phyloP scores from a whole-genome alignment of 305 asterid genomes.

The Fraxinus xanthoxyloides region DNA sequence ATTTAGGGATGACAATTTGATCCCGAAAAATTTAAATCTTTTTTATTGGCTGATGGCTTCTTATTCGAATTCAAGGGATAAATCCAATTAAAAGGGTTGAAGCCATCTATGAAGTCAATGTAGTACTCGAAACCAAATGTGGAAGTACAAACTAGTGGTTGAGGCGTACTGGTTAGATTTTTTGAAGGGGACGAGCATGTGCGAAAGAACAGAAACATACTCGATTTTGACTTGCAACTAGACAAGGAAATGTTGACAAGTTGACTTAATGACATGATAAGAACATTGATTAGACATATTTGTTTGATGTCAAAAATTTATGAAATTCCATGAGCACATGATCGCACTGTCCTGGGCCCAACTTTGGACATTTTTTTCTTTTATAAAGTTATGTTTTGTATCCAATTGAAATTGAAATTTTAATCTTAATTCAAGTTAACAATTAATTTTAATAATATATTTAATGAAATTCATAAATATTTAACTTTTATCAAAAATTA shows the following conservation, averaged over 20 bases:
- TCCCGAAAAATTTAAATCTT: not conserved
- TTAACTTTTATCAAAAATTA: no score
- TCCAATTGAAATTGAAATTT: no score
- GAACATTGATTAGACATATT: not conserved
- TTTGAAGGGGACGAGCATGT: not conserved
- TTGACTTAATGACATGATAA: not conserved
- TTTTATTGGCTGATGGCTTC: not conserved
- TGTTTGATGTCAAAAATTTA: not conserved
- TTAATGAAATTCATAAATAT: no score
- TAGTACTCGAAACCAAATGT: not conserved
- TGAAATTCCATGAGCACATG: not conserved
- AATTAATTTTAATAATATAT: no score
- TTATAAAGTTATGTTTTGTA: no score
- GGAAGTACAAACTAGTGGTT: not conserved
- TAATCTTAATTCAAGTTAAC: no score
- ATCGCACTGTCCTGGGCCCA: no score
- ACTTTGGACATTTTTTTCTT: no score
- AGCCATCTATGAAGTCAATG: not conserved
- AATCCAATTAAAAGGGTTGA: not conserved
- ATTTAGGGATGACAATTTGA: not conserved
- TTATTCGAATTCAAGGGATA: not conserved
- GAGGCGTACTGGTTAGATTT: no score
- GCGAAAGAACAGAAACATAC: not conserved
- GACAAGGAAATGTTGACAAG: not conserved
- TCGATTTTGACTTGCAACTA: not conserved